Evolutionary conservation across 441 rosid genomes (phyloP), one percentile per base, ranked within the genome.

Genomic region (Euphorbia celastroides): DNA sequence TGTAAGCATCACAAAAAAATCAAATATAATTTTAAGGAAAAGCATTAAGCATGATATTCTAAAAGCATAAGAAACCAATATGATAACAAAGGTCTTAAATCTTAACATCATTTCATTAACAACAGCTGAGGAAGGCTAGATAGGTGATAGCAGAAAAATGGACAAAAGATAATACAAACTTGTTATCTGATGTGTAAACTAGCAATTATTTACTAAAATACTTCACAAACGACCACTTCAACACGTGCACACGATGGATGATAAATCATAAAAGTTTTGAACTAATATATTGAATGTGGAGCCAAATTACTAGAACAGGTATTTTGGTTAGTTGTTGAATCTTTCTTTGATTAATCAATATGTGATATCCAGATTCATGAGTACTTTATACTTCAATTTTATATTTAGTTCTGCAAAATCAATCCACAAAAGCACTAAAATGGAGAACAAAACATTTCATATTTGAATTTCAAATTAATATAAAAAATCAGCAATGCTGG

Each of bases 271-370:
- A 57, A 6, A 5, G 22, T 2, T 26, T 28, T 5, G 10, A 1
- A 28, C 7, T 28, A 5, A 16, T 28, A 28, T 57, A 30, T 57
- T 14, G 38, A 57, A 2, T 20, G 26, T 7, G 22, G 38, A 28
- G 61, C 23, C 27, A 27, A 57, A 13, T 14, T 16, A 28, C 38
- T 27, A 5, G 10, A 57, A 57, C 17, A 54, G 13, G 17, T 54
- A 26, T 25, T 54, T 13, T 16, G 6, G 12, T 25, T 57, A 26
- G 19, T 57, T 57, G 31, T 55, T 57, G 61, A 57, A 28, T 28
- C 27, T 28, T 57, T 57, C 38, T 57, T 57, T 57, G 20, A 57
- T 57, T 56, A 23, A 30, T 57, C 61, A 57, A 28, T 28, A 1
- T 14, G 3, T 28, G 36, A 30, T 14, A 27, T 57, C 12, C 22